Base-by-base conservation (phyloP, 495 filamentous ascomycete genomes). In the Margaritispora aquatica region DNA sequence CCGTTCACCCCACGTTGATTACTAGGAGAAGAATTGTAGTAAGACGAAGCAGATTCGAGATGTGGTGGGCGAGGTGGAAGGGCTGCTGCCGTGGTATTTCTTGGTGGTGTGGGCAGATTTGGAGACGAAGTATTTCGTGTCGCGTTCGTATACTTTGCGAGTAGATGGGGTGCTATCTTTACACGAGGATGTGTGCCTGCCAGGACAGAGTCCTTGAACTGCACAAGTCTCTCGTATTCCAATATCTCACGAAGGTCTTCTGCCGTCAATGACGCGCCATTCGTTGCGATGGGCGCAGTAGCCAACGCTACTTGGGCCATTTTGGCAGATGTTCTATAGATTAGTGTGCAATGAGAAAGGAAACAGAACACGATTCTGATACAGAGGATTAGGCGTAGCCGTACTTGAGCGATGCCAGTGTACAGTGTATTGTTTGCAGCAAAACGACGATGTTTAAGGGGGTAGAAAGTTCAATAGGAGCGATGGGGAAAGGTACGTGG, bases 171-270 rank as follows among this genome's bases (percentile, higher is more conserved):
- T 22, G 85, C 84, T 51, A 86, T 78, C 61, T 86, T 90, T 71
- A 92, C 80, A 62, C 83, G 81, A 52, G 88, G 83, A 71, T 94
- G 89, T 63, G 79, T 83, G 53, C 87, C 87, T 61, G 85, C 77
- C 70, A 88, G 79, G 57, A 96, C 81, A 50, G 87, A 80, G 77
- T 93, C 86, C 65, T 83, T 86, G 65, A 96, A 84, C 57, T 73
- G 79, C 55, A 92, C 69, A 64, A 96, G 85, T 68, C 87, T 89
- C 66, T 87, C 81, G 72, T 85, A 89, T 67, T 89, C 82, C 60
- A 65, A 67, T 36, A 79, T 70, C 62, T 75, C 69, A 61, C 70
- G 60, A 50, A 70, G 65, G 58, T 75, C 70, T 34, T 66, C 64
- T 55, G 70, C 66, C 34, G 73, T 65, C 31, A 73, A 57, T 63